Base-by-base conservation (phyloP, 2,329 filamentous ascomycete genomes). In the Penicillium sp. region DNA sequence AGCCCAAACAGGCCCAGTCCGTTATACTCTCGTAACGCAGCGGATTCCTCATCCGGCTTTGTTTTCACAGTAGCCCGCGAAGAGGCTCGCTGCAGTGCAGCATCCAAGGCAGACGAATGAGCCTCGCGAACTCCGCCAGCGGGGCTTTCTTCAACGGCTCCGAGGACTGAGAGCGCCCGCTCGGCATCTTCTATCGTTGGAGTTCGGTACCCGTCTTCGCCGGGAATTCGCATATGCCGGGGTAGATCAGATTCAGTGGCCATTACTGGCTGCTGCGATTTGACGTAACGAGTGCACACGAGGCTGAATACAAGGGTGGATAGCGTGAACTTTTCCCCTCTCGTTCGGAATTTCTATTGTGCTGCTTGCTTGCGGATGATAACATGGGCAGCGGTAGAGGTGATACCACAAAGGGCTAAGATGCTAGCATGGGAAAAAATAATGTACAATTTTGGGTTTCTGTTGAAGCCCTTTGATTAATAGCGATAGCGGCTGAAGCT, bases 151-250 rank as follows among this genome's bases (percentile, higher is more conserved):
- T 51, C 49, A n/a, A 39, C 49, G 27, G 12, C 17, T 3, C 58
- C 58, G 8, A 61, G 38, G 17, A 52, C 51, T 1, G 66, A 60
- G 31, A 68, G 58, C 21, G 57, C 61, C 38, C 61, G 66, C 56
- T 76, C 70, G 7, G 73, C 67, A 65, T 79, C 78, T 67, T 79
- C 78, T 39, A 78, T 75, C 4, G 75, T 77, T 9, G 78, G 77
- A 0, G 78, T 79, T 29, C 75, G 71, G 64, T 76, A 79, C 4
- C 78, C 77, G 38, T 79, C 77, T 29, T 77, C 72, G 21, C 75
- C 77, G 2, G 73, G 75, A 31, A 54, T 70, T 50, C 71, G 66
- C 64, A 76, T 63, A 53, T 78, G 70, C 44, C 75, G 63, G 39
- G 73, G 72, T 45, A 65, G 43, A n/a, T 54, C 47, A 31, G 59